These are phyloP conservation scores for Amphirosellinia nigrospora DNA, from an alignment of 495 filamentous ascomycete species.

Conservation along the genomic window DNA sequence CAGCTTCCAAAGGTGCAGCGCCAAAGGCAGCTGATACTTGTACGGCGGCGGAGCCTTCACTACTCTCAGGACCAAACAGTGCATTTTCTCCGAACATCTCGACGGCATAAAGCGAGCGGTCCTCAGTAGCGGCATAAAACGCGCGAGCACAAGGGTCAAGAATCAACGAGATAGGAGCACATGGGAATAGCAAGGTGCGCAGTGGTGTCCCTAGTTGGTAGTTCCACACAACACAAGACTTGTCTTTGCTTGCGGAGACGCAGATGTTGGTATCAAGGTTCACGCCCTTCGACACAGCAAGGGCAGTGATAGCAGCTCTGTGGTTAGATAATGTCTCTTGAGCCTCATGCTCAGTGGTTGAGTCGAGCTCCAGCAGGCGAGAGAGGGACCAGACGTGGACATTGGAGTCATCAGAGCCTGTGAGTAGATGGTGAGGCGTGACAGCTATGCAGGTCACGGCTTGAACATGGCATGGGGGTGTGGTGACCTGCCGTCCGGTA, in stretches of 20 bases:
- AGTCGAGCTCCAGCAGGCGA: slow-evolving; percentile 67
- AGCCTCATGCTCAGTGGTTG: slow-evolving; percentile 58
- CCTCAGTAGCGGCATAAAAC: slow-evolving; percentile 80
- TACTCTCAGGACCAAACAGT: slow-evolving; percentile 61
- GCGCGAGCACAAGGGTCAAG: slow-evolving; percentile 86
- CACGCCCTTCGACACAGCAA: slow-evolving; percentile 70
- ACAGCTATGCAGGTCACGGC: slow-evolving; percentile 76
- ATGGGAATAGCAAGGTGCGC: slow-evolving; percentile 78
- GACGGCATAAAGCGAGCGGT: slow-evolving; percentile 81
- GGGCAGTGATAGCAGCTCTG: slow-evolving; percentile 74
- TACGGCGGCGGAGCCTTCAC: slow-evolving; percentile 56
- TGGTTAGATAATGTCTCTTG: slow-evolving; percentile 78
- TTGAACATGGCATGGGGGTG: slow-evolving; percentile 87
- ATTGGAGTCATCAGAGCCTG: slow-evolving; percentile 86
- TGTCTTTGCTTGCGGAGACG: slow-evolving; percentile 79
- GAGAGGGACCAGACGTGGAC: slow-evolving; percentile 88
- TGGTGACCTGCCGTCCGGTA: slow-evolving; percentile 85
- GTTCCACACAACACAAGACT: slow-evolving; percentile 87
- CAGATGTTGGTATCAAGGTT: slow-evolving; percentile 71
- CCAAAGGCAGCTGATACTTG: slow-evolving; percentile 69
- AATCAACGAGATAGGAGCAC: slow-evolving; percentile 71
- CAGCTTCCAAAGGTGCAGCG: slow-evolving; percentile 64
- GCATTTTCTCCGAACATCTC: slow-evolving; percentile 70
- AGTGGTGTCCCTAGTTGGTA: slow-evolving; percentile 76
- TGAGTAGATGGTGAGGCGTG: slow-evolving; percentile 78